A percentile compares a stretch with the other conserved stretches of the same genome.
Conservation (phyloP, 805 yeast genomes). For the Kuraishia cidri region DNA sequence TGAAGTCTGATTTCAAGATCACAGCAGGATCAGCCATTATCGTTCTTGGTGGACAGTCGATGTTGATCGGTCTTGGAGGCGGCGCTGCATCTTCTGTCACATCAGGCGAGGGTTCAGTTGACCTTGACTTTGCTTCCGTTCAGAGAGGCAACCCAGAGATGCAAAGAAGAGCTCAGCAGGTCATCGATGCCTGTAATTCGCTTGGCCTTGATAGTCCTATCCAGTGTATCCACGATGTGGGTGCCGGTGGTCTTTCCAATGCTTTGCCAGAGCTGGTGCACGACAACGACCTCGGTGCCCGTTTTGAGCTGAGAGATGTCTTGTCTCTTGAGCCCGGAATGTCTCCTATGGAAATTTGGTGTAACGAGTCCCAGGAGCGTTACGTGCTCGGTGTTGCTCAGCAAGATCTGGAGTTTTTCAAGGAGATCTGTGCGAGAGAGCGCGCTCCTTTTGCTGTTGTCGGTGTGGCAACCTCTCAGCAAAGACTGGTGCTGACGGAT, state of each 20-base stretch:
- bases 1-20: slow-evolving; percentile 70
- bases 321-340: slow-evolving; percentile 91
- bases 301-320: slow-evolving; percentile 83
- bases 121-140: slow-evolving; percentile 95
- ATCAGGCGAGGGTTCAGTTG: slow-evolving; percentile 96
- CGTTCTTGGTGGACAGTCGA: slow-evolving; percentile 95
- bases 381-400: slow-evolving; percentile 90
- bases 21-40: slow-evolving; percentile 89
- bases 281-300: slow-evolving; percentile 93
- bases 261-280: slow-evolving; percentile 97
- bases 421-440: slow-evolving; percentile 83
- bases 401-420: slow-evolving; percentile 62
- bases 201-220: slow-evolving; percentile 71
- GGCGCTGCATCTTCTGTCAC: slow-evolving; percentile 98
- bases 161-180: slow-evolving; percentile 99
- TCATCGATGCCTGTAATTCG: slow-evolving; percentile 87
- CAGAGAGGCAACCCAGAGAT: slow-evolving; percentile 99
- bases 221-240: slow-evolving; percentile 96
- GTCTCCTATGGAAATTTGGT: slow-evolving; percentile 99
- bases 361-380: slow-evolving; percentile 98
- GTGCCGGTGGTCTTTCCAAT: slow-evolving; percentile 98
- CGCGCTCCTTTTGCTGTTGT: slow-evolving; percentile 95
- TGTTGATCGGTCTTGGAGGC: slow-evolving; percentile 98
- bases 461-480: slow-evolving; percentile 86
- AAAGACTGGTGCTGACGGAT: slow-evolving; percentile 76